These are phyloP conservation scores for Chaetomiaceae sp. DNA, from an alignment of 2,329 filamentous ascomycete genomes.

Conservation along the genomic window DNA sequence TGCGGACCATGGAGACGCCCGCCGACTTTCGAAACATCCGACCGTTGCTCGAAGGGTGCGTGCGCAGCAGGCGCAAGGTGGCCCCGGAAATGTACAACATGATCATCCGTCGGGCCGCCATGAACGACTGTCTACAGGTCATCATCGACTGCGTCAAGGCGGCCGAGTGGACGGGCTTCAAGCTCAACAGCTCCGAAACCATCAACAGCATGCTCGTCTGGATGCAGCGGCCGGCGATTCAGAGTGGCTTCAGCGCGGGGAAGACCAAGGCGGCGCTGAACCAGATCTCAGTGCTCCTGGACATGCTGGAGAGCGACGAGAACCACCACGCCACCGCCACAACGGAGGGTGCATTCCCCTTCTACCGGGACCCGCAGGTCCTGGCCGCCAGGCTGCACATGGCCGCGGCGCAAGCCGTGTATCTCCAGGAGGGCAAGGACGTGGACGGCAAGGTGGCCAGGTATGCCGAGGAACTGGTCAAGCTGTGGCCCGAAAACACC, in stretches of 20 bases:
- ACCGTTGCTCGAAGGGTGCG: slow-evolving; percentile 47
- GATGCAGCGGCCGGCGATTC: slow-evolving; percentile 41
- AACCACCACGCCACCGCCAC: not conserved
- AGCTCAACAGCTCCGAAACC: slow-evolving; percentile 39
- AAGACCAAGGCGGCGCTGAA: slow-evolving; percentile 41
- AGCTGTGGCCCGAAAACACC: slow-evolving; percentile 39
- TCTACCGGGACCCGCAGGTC: slow-evolving; percentile 42
- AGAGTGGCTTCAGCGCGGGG: slow-evolving; percentile 32
- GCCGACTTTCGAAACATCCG: slow-evolving; percentile 51
- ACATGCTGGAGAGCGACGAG: slow-evolving; percentile 42
- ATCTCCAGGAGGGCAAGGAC: slow-evolving; percentile 31
- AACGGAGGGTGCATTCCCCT: slow-evolving; percentile 24
- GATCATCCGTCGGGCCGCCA: slow-evolving; percentile 40
- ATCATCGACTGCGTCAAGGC: slow-evolving; percentile 49
- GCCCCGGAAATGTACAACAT: slow-evolving; percentile 32
- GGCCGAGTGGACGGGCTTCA: slow-evolving; percentile 43
- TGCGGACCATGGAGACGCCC: slow-evolving; percentile 44
- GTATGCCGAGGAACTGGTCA: slow-evolving; percentile 36
- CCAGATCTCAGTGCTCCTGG: slow-evolving; percentile 46
- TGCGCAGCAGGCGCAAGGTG: slow-evolving; percentile 40
- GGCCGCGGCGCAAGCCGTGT: slow-evolving; percentile 38
- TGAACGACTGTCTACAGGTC: slow-evolving; percentile 39
- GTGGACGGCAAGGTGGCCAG: slow-evolving; percentile 34
- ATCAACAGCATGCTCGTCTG: slow-evolving; percentile 38
- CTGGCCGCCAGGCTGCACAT: slow-evolving; percentile 42